Percentiles rank a stretch among this genome's conserved stretches.
These are phyloP conservation scores for Glarea lozoyensis DNA, from an alignment of 495 filamentous ascomycete genomes.

Conservation along the genomic window DNA sequence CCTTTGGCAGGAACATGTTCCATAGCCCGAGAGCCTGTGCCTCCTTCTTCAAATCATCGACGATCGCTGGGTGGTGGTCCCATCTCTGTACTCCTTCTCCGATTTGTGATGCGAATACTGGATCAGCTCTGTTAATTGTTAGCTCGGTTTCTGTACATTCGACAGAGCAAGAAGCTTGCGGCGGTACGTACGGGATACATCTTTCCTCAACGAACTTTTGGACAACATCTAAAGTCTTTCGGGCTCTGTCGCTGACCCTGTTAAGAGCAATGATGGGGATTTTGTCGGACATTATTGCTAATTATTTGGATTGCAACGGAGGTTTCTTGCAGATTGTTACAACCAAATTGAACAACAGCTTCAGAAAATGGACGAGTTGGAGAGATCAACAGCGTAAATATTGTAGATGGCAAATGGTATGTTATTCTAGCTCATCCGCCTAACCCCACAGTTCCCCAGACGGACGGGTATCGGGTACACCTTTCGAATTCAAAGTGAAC, in stretches of 20 bases:
- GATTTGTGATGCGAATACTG: conserved; percentile 68
- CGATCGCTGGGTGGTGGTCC: conserved; percentile 65
- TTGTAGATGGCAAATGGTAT: too few species aligned
- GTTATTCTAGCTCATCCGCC: too few species aligned
- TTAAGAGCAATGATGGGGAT: conserved; percentile 54
- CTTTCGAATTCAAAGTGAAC: too few species aligned
- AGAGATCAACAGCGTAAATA: too few species aligned
- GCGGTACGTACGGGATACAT: conserved; percentile 59
- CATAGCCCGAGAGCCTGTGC: conserved; percentile 82
- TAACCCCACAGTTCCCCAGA: too few species aligned
- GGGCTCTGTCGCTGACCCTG: conserved; percentile 72
- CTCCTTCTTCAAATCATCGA: conserved; percentile 82
- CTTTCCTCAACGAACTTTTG: conserved; percentile 96
- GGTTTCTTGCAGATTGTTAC: too few species aligned
- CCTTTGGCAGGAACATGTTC: conserved; percentile 96
- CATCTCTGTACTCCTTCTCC: conserved; percentile 62
- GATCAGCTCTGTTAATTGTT: conserved; percentile 45
- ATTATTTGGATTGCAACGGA: conserved; percentile 1
- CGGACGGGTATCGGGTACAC: too few species aligned
- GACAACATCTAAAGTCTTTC: conserved; percentile 59
- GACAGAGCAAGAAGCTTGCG: neutral
- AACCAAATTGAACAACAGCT: neutral
- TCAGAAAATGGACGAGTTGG: too few species aligned
- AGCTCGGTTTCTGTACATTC: conserved; percentile 3
- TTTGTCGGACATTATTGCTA: conserved; percentile 47